Evolutionary conservation across 306 rosid species (phyloP).

Genomic region (Glycyrrhiza uralensis): DNA sequence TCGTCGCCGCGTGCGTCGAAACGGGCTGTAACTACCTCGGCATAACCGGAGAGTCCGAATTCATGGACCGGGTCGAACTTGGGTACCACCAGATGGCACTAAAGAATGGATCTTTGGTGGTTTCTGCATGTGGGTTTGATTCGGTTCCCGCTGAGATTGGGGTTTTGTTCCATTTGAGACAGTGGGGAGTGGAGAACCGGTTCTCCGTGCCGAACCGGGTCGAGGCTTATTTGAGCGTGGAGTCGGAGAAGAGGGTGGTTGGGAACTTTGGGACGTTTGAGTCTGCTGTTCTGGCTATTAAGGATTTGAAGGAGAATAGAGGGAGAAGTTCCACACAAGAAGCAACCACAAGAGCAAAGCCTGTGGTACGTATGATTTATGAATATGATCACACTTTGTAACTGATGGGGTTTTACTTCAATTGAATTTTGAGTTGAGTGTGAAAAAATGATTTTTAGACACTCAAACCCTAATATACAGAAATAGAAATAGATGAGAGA

Average conservation of each 20-base stretch:
- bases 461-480: too few relatives aligned
- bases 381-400: not conserved
- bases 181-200: slow-evolving; percentile 58
- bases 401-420: not conserved
- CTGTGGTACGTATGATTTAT: slow-evolving; percentile 61
- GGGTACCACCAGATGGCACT: slow-evolving; percentile 39
- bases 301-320: slow-evolving; percentile 52
- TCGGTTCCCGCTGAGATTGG: slow-evolving; percentile 92
- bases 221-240: slow-evolving; percentile 67
- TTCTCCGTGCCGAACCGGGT: slow-evolving; percentile 49
- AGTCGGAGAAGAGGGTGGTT: slow-evolving; percentile 61
- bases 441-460: too few relatives aligned
- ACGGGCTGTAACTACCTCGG: slow-evolving; percentile 78
- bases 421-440: not conserved
- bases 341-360: slow-evolving; percentile 44
- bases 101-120: slow-evolving; percentile 56
- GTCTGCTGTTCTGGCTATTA: slow-evolving; percentile 74
- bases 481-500: too few relatives aligned
- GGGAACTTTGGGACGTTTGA: slow-evolving; percentile 77
- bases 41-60: slow-evolving; percentile 86
- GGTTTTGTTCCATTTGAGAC: slow-evolving; percentile 63
- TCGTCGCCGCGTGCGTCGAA: slow-evolving; percentile 67
- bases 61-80: slow-evolving; percentile 75
- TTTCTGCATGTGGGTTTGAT: slow-evolving; percentile 91
- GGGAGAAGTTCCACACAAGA: slow-evolving; percentile 48